Base-by-base conservation (phyloP, 2,329 filamentous ascomycete species). In the Pseudocercospora fuligena region DNA sequence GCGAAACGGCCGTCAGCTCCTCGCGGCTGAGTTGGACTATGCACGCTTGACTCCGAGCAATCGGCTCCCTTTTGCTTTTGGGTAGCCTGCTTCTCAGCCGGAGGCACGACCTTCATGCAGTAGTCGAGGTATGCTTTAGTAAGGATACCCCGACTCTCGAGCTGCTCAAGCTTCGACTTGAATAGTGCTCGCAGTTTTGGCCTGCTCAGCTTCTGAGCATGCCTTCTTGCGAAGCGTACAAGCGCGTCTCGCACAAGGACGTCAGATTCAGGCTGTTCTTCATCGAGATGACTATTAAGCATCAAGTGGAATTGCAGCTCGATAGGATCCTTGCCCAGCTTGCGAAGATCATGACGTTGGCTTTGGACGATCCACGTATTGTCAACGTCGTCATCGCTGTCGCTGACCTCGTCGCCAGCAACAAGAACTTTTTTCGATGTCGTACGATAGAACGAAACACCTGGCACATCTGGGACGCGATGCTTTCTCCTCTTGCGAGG, bases 311-410 rank as follows among this genome's bases (percentile, higher is more conserved):
- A 82, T 0, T 72, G 71, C 46, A 74, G 75, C 9, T 71, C 71
- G 0, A 71, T 59, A 3, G 66, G 46, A 5, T 74, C 74, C 12
- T 75, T 43, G 46, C 73, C 73, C 5, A 72, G 60, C 16, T 73
- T 61, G 3, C 60, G 53, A n/a, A 77, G 68, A n/a, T 74, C 69
- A 3, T 67, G 65, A 1, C 72, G 70, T 65, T 78, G 78, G 29
- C 76, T 77, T 8, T 75, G 71, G 0, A 72, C 58, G 5, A 82
- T 64, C 79, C 81, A 82, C 2, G 64, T 65, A 27, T 78, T 75
- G 49, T 82, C 79, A 0, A 77, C 66, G 5, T 81, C 80, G 51
- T 82, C 79, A 29, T 83, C 82, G 68, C 80, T 82, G 63, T 83
- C 81, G 56, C 76, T 80, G 16, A 83, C 69, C 4, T 69, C 53